phyloP scores from a whole-genome alignment of 139 green algal species.

The Raphidocelis subcapitata region DNA sequence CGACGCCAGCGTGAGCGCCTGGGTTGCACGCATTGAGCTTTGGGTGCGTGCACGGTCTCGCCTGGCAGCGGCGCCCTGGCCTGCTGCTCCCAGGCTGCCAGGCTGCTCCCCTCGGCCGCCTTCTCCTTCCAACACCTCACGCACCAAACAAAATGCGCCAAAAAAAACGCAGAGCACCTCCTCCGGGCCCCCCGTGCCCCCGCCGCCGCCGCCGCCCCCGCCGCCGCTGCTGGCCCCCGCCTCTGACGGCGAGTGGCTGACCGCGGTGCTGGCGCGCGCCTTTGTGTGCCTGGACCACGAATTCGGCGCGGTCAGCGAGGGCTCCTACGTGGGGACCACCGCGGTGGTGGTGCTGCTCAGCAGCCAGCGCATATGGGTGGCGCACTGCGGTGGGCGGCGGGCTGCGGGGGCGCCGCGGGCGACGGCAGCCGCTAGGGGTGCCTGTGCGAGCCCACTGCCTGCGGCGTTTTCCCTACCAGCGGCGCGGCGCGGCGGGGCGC shows the following conservation, averaged over 20 bases:
- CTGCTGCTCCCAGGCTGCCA: too few relatives aligned
- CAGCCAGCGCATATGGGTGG: conserved; percentile 67
- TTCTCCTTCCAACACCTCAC: too few relatives aligned
- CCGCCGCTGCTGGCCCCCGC: neutral
- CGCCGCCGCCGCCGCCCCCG: neutral
- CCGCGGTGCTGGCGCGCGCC: neutral
- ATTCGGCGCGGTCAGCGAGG: conserved; percentile 46
- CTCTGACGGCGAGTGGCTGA: conserved; percentile 16
- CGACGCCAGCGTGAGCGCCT: too few relatives aligned
- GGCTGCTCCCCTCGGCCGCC: too few relatives aligned
- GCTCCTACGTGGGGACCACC: conserved; percentile 72
- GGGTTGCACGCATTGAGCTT: too few relatives aligned
- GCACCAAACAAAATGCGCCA: too few relatives aligned
- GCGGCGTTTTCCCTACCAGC: too few relatives aligned
- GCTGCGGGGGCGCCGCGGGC: neutral
- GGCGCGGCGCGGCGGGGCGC: too few relatives aligned
- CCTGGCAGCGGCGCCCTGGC: too few relatives aligned
- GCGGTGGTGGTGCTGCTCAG: conserved; percentile 80
- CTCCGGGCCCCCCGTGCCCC: neutral
- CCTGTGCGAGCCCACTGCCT: neutral
- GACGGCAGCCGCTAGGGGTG: neutral
- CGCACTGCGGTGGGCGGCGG: conserved; percentile 68
- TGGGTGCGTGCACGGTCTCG: too few relatives aligned
- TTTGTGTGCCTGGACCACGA: conserved; percentile 43
- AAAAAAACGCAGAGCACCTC: too few relatives aligned